Percentiles rank a stretch among this genome's conserved stretches.
These are phyloP conservation scores for Penicillium hordei DNA, from an alignment of 2,329 filamentous ascomycete species.

Conservation along the genomic window DNA sequence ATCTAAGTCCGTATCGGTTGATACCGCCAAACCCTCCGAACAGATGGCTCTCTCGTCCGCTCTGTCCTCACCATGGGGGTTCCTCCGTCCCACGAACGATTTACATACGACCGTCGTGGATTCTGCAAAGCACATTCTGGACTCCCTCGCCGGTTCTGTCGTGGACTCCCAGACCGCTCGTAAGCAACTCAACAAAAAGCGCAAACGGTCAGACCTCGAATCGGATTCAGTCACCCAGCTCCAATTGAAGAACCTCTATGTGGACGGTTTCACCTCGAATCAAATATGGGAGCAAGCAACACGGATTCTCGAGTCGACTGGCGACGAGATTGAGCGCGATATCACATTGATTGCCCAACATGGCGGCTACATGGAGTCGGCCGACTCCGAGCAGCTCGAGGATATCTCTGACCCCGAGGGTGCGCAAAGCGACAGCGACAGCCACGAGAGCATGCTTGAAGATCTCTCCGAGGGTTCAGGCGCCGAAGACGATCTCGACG, in stretches of 20 bases:
- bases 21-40: not conserved
- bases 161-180: conserved; percentile 70
- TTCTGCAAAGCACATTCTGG: conserved; percentile 76
- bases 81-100: conserved; percentile 69
- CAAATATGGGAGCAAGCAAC: conserved; percentile 95
- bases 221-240: conserved; percentile 55
- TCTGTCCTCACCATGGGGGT: conserved; percentile 65
- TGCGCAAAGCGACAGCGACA: conserved; percentile 18
- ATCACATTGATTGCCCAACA: conserved; percentile 38
- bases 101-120: conserved; percentile 69
- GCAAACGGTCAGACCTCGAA: conserved; percentile 64
- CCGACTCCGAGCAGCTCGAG: conserved; percentile 9
- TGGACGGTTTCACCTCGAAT: conserved; percentile 80
- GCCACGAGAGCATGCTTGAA: conserved; percentile 16
- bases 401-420: conserved; percentile 16
- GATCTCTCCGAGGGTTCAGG: conserved; percentile 13
- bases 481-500: conserved; percentile 17
- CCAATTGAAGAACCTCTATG: conserved; percentile 78
- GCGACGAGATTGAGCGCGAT: conserved; percentile 54
- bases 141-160: conserved; percentile 72
- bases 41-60: conserved; percentile 37
- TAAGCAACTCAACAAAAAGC: conserved; percentile 69
- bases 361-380: conserved; percentile 12
- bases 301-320: conserved; percentile 70
- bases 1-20: not conserved